Evolutionary conservation across 2,329 filamentous ascomycete species (phyloP).

Genomic region (Lasiodiplodia gonubiensis): DNA sequence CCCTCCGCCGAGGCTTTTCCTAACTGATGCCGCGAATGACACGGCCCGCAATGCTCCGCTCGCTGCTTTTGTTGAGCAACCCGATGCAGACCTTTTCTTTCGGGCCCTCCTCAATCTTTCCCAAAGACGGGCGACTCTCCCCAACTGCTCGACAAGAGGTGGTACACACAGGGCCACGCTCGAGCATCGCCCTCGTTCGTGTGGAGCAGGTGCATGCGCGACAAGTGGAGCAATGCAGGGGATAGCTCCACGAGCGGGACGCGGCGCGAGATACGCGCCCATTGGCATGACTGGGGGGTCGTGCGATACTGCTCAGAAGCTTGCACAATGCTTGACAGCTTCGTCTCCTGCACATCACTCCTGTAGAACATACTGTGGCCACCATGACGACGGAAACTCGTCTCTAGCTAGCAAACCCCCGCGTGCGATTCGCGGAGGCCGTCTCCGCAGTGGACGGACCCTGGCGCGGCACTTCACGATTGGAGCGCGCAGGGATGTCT

Average conservation of each 20-base stretch:
- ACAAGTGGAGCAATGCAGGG: slow-evolving; percentile 25
- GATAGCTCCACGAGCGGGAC: slow-evolving; percentile 15
- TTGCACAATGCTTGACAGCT: slow-evolving; percentile 1
- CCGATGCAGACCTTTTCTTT: not conserved
- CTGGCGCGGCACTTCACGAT: slow-evolving; percentile 14
- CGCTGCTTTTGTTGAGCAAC: not conserved
- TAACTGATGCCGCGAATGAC: slow-evolving; percentile 4
- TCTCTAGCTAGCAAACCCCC: not conserved
- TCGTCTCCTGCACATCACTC: not conserved
- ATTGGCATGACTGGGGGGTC: not conserved
- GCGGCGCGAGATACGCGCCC: slow-evolving; percentile 15
- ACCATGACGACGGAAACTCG: not conserved
- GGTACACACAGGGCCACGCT: not conserved
- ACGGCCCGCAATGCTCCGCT: slow-evolving; percentile 17
- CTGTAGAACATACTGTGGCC: not conserved
- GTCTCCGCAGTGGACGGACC: slow-evolving; percentile 3
- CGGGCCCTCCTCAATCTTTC: too few relatives aligned
- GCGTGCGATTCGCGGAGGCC: not conserved
- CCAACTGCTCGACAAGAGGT: slow-evolving; percentile 3
- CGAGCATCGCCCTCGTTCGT: slow-evolving; percentile 6
- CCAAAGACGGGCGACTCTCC: not conserved
- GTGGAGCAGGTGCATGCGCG: slow-evolving; percentile 19
- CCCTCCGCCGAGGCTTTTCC: slow-evolving; percentile 19
- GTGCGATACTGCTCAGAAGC: not conserved
- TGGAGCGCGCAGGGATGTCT: slow-evolving; percentile 6